A percentile compares a stretch with the other conserved stretches of the same genome.
Evolutionary conservation across 768 basidiomycete genomes (phyloP).

Genomic region (Lentinula lateritia): DNA sequence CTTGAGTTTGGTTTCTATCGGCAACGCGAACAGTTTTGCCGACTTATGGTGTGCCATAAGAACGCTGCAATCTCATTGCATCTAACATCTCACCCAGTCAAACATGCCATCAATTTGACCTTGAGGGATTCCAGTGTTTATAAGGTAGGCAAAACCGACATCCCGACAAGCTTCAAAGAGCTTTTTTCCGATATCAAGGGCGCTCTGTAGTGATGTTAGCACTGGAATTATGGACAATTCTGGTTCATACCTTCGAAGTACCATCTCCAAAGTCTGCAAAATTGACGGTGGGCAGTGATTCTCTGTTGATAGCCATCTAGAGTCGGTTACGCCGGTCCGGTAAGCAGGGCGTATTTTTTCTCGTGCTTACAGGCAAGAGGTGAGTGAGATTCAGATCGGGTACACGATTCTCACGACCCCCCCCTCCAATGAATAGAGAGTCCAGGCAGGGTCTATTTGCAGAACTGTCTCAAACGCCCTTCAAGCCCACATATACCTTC

Average conservation of each 20-base stretch:
- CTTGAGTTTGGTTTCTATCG: conserved; percentile 16
- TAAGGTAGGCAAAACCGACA: conserved; percentile 27
- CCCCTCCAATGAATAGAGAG: too few relatives aligned
- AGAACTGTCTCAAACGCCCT: too few relatives aligned
- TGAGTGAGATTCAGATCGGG: too few relatives aligned
- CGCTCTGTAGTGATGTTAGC: conserved; percentile 7
- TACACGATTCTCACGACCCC: too few relatives aligned
- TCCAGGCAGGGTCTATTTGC: too few relatives aligned
- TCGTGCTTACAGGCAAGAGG: too few relatives aligned
- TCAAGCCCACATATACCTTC: too few relatives aligned
- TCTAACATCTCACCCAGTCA: conserved; percentile 14
- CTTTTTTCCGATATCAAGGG: conserved; percentile 10
- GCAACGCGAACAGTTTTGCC: conserved; percentile 16
- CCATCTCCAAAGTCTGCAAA: background rate
- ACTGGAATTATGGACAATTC: background rate
- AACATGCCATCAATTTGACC: conserved; percentile 20
- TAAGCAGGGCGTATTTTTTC: too few relatives aligned
- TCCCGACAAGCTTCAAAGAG: conserved; percentile 14
- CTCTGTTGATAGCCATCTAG: background rate
- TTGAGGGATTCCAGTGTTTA: conserved; percentile 21
- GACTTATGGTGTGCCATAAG: conserved; percentile 7
- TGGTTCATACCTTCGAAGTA: background rate
- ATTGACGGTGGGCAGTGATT: background rate
- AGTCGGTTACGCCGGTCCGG: too few relatives aligned
- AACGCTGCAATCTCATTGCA: background rate